Conservation (phyloP, 192 early-diverging fungal genomes). For the Anaeromyces robustus region DNA sequence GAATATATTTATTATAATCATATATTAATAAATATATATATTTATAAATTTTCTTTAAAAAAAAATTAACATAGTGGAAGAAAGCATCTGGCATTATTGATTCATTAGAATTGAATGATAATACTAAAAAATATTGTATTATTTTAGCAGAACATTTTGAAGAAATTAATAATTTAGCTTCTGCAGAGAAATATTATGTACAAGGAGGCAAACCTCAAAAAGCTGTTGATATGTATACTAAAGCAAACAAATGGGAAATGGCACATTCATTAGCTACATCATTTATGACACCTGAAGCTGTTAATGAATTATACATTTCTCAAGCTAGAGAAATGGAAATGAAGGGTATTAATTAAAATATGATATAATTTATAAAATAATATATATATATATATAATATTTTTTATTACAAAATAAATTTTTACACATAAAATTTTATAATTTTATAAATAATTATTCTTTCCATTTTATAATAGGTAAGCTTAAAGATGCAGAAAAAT, state of each 20-base stretch:
- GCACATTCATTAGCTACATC: slow-evolving; percentile 37
- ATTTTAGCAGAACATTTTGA: slow-evolving; percentile 37
- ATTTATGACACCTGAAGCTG: slow-evolving; percentile 41
- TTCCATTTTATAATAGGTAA: slow-evolving; percentile 16
- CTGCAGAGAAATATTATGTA: slow-evolving; percentile 45
- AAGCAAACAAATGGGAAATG: slow-evolving; percentile 40
- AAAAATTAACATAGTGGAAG: slow-evolving; percentile 24
- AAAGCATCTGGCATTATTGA: slow-evolving; percentile 44
- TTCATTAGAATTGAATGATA: slow-evolving; percentile 30
- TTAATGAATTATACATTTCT: slow-evolving; percentile 33
- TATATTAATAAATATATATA: not conserved
- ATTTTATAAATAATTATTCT: too few relatives aligned
- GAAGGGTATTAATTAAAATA: slow-evolving; percentile 17
- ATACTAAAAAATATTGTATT: slow-evolving; percentile 25
- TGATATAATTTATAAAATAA: not conserved
- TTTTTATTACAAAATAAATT: too few relatives aligned
- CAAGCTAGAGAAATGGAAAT: slow-evolving; percentile 44
- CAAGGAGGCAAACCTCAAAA: slow-evolving; percentile 33
- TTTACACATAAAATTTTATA: too few relatives aligned
- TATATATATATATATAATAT: not conserved
- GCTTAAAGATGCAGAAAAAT: slow-evolving; percentile 42
- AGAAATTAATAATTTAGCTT: slow-evolving; percentile 15
- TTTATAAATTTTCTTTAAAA: not conserved
- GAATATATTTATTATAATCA: not conserved
- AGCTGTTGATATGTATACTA: slow-evolving; percentile 49